Conservation (phyloP, 1,284 basidiomycete genomes). For the Coniophora puteana region DNA sequence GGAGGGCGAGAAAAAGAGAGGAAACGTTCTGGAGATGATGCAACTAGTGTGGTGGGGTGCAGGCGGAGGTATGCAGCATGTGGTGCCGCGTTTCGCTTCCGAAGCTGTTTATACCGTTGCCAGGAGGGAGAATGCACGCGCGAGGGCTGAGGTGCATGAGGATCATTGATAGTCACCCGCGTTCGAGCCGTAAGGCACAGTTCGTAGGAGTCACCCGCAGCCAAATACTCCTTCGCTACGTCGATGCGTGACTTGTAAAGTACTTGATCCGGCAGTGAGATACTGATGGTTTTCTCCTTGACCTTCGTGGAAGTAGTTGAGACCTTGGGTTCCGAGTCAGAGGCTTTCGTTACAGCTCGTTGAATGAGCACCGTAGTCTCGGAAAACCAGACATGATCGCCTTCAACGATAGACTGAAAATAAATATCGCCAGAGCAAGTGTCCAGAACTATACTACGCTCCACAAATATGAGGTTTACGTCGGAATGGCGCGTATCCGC, state of each 20-base stretch:
- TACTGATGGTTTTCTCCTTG: conserved; percentile 26
- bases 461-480: conserved; percentile 69
- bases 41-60: conserved; percentile 61
- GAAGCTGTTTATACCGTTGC: conserved; percentile 71
- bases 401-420: conserved; percentile 59
- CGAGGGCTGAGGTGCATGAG: conserved; percentile 21
- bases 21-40: conserved; percentile 93
- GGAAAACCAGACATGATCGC: conserved; percentile 58
- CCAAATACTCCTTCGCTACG: conserved; percentile 73
- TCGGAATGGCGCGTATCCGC: conserved; percentile 49
- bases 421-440: conserved; percentile 41
- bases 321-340: conserved; percentile 17
- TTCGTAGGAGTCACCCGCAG: conserved; percentile 92
- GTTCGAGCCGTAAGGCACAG: conserved; percentile 88
- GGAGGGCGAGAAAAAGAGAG: conserved; percentile 78
- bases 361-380: conserved; percentile 28
- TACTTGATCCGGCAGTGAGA: conserved; percentile 51
- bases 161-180: conserved; percentile 37
- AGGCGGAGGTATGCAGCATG: conserved; percentile 84
- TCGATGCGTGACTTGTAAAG: conserved; percentile 74
- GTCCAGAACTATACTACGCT: conserved; percentile 73
- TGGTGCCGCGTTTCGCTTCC: conserved; percentile 84
- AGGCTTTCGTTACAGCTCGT: conserved; percentile 20
- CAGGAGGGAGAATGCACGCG: conserved; percentile 51
- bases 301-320: conserved; percentile 20